phyloP scores from a whole-genome alignment of 148 eudicot species.

The Oxyria digyna region DNA sequence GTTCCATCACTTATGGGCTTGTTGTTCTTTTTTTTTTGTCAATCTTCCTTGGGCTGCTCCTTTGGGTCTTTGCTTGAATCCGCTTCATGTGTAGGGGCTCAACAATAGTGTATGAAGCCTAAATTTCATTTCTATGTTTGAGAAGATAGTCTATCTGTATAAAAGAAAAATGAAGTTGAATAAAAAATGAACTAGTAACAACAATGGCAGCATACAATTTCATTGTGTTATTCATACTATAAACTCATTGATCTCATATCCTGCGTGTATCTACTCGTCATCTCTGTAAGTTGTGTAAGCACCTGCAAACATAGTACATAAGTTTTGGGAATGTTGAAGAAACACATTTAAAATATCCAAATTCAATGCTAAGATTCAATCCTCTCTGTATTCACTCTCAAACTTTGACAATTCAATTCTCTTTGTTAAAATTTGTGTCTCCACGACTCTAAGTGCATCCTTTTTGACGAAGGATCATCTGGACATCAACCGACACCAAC shows the following conservation, averaged over 20 bases:
- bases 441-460: constrained; percentile 69
- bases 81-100: constrained; percentile 41
- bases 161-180: not conserved
- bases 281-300: constrained; percentile 73
- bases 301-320: constrained; percentile 30
- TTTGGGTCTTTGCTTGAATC: constrained; percentile 43
- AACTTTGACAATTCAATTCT: constrained; percentile 78
- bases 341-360: no score
- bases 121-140: constrained; percentile 65
- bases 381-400: constrained; percentile 91
- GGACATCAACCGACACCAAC: no score
- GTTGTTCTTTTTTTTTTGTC: constrained; percentile 37
- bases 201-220: not conserved
- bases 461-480: no score
- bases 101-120: constrained; percentile 50
- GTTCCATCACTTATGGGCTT: constrained; percentile 52
- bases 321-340: constrained; percentile 2
- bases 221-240: not conserved
- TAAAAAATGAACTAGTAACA: not conserved
- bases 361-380: constrained; percentile 1
- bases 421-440: constrained; percentile 65
- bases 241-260: constrained; percentile 81
- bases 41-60: constrained; percentile 61
- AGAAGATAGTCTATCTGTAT: constrained; percentile 77
- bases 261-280: constrained; percentile 79